These are phyloP conservation scores for Penicillium tannophilum DNA, from an alignment of 495 filamentous ascomycete species.

Conservation along the genomic window DNA sequence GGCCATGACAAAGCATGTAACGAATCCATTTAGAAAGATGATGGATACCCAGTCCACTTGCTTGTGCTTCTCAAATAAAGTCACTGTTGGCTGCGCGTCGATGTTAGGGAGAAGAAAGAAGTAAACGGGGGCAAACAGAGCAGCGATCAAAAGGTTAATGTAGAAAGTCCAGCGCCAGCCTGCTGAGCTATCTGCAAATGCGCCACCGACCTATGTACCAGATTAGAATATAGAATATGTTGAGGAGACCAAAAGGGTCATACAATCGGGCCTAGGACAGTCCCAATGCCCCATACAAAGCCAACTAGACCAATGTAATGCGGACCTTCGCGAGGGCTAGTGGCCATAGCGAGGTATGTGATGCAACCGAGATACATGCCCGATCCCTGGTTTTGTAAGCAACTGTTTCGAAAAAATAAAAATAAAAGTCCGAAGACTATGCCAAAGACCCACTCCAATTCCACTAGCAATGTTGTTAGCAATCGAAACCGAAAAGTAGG, in stretches of 20 bases:
- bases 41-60: conserved; percentile 8
- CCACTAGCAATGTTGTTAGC: background rate
- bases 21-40: background rate
- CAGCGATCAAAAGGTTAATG: conserved; percentile 59
- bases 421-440: background rate
- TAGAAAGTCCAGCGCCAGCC: conserved; percentile 49
- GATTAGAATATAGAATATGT: background rate
- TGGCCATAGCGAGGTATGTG: conserved; percentile 5
- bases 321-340: conserved; percentile 7
- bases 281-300: conserved; percentile 35
- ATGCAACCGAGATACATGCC: conserved; percentile 19
- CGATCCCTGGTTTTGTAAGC: conserved; percentile 3
- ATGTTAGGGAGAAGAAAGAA: conserved; percentile 53
- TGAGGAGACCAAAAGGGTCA: background rate
- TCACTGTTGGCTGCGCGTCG: conserved; percentile 40
- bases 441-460: background rate
- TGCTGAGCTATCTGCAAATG: conserved; percentile 42
- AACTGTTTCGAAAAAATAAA: background rate
- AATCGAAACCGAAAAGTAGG: background rate
- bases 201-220: conserved; percentile 33
- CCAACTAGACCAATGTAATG: conserved; percentile 5
- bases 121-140: conserved; percentile 52
- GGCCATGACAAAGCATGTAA: conserved; percentile 7
- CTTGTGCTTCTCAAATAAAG: conserved; percentile 30
- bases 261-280: conserved; percentile 40